phyloP scores from a whole-genome alignment of 345 rosid genomes.

The Salix purpurea region DNA sequence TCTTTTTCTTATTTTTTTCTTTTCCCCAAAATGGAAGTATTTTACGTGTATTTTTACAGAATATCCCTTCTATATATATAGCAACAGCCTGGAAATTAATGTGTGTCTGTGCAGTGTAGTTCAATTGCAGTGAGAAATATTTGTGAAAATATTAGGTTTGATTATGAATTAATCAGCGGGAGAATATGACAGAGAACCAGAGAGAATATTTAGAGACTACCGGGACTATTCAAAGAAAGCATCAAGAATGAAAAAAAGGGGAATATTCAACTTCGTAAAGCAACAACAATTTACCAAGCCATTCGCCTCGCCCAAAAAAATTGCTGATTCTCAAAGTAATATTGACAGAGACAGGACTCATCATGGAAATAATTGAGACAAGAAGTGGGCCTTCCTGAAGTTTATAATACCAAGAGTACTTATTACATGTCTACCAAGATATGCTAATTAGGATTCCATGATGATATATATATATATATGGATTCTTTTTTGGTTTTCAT shows the following conservation, averaged over 20 bases:
- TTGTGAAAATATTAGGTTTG: too few species aligned
- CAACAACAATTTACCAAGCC: constrained; percentile 22
- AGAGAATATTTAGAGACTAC: too few species aligned
- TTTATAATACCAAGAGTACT: constrained; percentile 16
- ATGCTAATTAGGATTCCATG: neutral
- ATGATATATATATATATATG: too few species aligned
- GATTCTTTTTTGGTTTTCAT: neutral
- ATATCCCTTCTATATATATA: too few species aligned
- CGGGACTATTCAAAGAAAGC: neutral
- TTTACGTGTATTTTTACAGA: neutral
- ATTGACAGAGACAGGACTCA: constrained; percentile 19
- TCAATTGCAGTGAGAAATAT: too few species aligned
- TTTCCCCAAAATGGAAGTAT: neutral
- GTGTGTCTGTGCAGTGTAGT: too few species aligned
- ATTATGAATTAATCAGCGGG: too few species aligned
- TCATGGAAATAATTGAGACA: constrained; percentile 14
- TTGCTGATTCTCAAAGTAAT: constrained; percentile 19
- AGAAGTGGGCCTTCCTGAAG: constrained; percentile 1
- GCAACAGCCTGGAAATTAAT: too few species aligned
- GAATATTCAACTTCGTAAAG: constrained; percentile 44
- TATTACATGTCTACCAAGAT: neutral
- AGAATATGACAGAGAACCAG: too few species aligned
- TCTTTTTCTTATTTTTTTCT: constrained; percentile 23
- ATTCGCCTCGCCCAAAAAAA: constrained; percentile 8
- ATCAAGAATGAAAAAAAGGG: constrained; percentile 11